Evolutionary conservation across 1,284 basidiomycete genomes (phyloP).

Genomic region (Cutaneotrichosporon spelunceum): DNA sequence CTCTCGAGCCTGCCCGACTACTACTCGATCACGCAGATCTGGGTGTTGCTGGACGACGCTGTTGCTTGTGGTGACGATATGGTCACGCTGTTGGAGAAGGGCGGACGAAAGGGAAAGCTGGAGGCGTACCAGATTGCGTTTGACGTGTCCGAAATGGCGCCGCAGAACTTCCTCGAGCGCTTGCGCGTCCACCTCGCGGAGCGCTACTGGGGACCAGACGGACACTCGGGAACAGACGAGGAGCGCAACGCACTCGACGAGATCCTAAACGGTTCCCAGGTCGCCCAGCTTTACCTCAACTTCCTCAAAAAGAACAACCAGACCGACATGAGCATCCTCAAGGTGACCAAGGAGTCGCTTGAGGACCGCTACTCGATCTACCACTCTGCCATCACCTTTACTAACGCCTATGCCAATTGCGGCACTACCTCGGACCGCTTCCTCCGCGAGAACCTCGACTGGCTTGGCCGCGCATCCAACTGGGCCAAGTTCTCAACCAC

Average conservation of each 20-base stretch:
- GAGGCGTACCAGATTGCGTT: slow-evolving; percentile 91
- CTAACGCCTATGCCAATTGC: slow-evolving; percentile 93
- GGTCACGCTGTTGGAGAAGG: slow-evolving; percentile 46
- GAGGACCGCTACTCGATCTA: slow-evolving; percentile 93
- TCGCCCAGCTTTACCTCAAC: slow-evolving; percentile 85
- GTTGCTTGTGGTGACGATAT: slow-evolving; percentile 54
- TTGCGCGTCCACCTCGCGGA: slow-evolving; percentile 52
- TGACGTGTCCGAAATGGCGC: slow-evolving; percentile 86
- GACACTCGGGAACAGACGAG: slow-evolving; percentile 61
- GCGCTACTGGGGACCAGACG: slow-evolving; percentile 33
- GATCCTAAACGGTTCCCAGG: slow-evolving; percentile 83
- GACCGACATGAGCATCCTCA: slow-evolving; percentile 82
- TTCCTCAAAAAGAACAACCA: slow-evolving; percentile 92
- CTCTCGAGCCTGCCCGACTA: slow-evolving; percentile 63
- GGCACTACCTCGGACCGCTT: slow-evolving; percentile 92
- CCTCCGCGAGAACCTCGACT: slow-evolving; percentile 89
- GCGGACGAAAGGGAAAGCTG: slow-evolving; percentile 55
- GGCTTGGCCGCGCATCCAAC: slow-evolving; percentile 86
- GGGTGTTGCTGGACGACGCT: slow-evolving; percentile 78
- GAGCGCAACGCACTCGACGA: slow-evolving; percentile 38
- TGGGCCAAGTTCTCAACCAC: slow-evolving; percentile 98
- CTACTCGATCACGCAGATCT: slow-evolving; percentile 77
- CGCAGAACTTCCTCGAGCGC: slow-evolving; percentile 82
- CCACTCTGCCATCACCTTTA: slow-evolving; percentile 88
- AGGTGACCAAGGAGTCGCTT: slow-evolving; percentile 84